A percentile compares a stretch with the other conserved stretches of the same genome.
Conservation (phyloP, 1,139 yeast genomes). For the Magnusiomyces magnusii region DNA sequence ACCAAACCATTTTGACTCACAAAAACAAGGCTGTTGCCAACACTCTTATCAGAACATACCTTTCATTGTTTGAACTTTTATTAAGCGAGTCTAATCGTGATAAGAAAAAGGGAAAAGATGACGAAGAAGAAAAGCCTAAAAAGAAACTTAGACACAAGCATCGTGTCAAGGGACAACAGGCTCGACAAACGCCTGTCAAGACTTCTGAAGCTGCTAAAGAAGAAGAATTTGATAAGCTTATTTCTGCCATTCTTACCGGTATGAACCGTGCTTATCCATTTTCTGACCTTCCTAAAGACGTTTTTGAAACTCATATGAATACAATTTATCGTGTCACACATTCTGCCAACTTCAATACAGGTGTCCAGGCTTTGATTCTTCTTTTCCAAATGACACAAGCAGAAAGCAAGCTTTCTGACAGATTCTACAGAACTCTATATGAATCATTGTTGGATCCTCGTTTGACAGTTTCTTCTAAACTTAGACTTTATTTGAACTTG, state of each 20-base stretch:
- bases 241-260: slow-evolving; percentile 90
- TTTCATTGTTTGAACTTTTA: slow-evolving; percentile 76
- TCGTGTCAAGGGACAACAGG: slow-evolving; percentile 37
- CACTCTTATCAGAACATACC: slow-evolving; percentile 71
- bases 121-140: slow-evolving; percentile 33
- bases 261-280: slow-evolving; percentile 95
- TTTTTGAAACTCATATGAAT: slow-evolving; percentile 71
- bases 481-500: slow-evolving; percentile 71
- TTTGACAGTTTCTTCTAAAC: slow-evolving; percentile 73
- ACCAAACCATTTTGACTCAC: slow-evolving; percentile 83
- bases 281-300: slow-evolving; percentile 63
- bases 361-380: slow-evolving; percentile 84
- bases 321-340: slow-evolving; percentile 87
- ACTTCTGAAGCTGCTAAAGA: slow-evolving; percentile 65
- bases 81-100: slow-evolving; percentile 60
- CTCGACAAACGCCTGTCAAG: slow-evolving; percentile 48
- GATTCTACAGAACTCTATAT: slow-evolving; percentile 82
- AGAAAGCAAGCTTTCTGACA: slow-evolving; percentile 40
- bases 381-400: slow-evolving; percentile 58
- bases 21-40: slow-evolving; percentile 75
- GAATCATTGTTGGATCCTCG: slow-evolving; percentile 86
- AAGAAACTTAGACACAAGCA: slow-evolving; percentile 39
- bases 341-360: slow-evolving; percentile 88
- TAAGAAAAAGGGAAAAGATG: slow-evolving; percentile 30
- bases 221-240: slow-evolving; percentile 77